These are phyloP conservation scores for Starmerella vaccinii DNA, from an alignment of 805 yeast species.

Conservation along the genomic window DNA sequence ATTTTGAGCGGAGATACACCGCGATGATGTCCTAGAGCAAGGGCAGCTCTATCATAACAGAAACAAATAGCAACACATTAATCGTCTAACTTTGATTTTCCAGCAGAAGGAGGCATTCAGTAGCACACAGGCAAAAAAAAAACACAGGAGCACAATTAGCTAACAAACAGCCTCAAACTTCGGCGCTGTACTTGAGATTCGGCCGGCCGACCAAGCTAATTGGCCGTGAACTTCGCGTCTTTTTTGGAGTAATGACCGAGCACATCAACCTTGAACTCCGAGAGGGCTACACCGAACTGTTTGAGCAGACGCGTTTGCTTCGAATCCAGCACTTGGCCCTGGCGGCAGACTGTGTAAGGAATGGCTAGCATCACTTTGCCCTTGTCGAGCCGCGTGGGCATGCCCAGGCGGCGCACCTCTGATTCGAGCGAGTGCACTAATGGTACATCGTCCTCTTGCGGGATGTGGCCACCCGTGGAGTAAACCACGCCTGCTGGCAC, in stretches of 20 bases:
- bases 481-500: constrained; percentile 86
- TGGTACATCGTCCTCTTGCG: constrained; percentile 88
- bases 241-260: constrained; percentile 59
- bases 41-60: neutral
- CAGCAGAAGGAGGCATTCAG: neutral
- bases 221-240: constrained; percentile 27
- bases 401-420: constrained; percentile 76
- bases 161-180: neutral
- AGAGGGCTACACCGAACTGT: constrained; percentile 90
- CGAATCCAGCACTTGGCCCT: constrained; percentile 75
- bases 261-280: constrained; percentile 75
- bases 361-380: constrained; percentile 75
- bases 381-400: constrained; percentile 80
- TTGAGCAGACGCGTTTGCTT: constrained; percentile 85
- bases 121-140: neutral
- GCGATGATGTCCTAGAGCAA: neutral
- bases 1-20: neutral
- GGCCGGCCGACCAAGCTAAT: too few species aligned
- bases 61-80: neutral
- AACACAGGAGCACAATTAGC: too few species aligned
- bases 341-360: constrained; percentile 68
- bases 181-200: neutral
- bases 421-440: constrained; percentile 94
- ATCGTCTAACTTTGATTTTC: neutral
- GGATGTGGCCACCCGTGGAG: constrained; percentile 89